Base-by-base conservation (phyloP, 2,329 filamentous ascomycete genomes). In the Mollisia scopiformis region DNA sequence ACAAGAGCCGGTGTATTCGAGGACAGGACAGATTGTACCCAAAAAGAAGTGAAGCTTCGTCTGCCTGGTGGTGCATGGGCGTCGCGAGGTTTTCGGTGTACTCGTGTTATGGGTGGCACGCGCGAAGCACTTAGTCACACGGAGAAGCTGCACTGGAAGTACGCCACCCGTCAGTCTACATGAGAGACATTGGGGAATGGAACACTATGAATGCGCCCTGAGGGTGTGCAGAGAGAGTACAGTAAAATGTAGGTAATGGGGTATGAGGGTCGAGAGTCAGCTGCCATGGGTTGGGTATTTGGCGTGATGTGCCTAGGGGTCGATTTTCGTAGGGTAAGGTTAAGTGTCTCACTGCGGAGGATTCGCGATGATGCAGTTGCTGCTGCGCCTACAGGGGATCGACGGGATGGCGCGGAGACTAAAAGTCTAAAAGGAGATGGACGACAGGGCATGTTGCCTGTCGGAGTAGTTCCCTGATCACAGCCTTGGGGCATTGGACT, bases 91-190 rank as follows among this genome's bases (percentile, higher is more conserved):
- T 46, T 47, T 63, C 61, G 63, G 63, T 65, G 58, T 56, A 61
- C 46, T 8, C 19, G 55, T 31, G 37, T 51, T 39, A 39, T 11
- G 57, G 50, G 62, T 68, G 65, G 66, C 68, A 69, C 68, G 64
- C 68, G 69, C 63, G 62, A 56, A 59, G 30, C 30, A 55, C 33
- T 66, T 63, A 67, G 69, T 71, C 69, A 71, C 69, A 71, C 64
- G 68, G 64, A 46, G 63, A 33, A 31, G 1, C 19, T 47, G 21
- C n/a, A 55, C 30, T 16, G 37, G 21, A 21, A 43, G 55, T 55
- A 58, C 63, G 64, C 66, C 66, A 65, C 64, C 53, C 13, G 56
- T 58, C 43, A 30, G 41, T 43, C 53, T 31, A 35, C 52, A 31
- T 37, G 16, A 35, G 52, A 57, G 57, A 47, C n/a, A 57, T 55